These are phyloP conservation scores for Mortierella alpina DNA, from an alignment of 192 early-diverging fungal genomes.

Conservation along the genomic window DNA sequence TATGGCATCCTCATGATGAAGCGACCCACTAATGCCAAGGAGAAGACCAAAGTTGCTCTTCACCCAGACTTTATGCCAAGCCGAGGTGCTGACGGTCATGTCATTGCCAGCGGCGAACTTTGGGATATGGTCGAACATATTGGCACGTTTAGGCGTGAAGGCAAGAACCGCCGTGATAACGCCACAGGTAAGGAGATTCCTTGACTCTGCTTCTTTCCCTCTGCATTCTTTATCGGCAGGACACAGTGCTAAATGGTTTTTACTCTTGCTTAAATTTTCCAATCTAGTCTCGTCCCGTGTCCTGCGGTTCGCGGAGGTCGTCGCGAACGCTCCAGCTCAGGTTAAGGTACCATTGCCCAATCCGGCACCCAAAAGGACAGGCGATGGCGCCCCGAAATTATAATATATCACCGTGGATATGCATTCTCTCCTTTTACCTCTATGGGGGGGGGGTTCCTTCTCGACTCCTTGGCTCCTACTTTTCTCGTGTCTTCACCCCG, in stretches of 20 bases:
- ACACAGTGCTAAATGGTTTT: neutral
- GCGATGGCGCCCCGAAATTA: conserved; percentile 49
- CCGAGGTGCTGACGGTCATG: conserved; percentile 54
- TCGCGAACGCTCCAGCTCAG: conserved; percentile 54
- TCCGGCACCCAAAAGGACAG: conserved; percentile 41
- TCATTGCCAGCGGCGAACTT: conserved; percentile 68
- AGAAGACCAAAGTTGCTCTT: conserved; percentile 57
- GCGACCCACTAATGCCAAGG: conserved; percentile 56
- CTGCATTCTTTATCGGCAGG: neutral
- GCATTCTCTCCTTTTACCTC: neutral
- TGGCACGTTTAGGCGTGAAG: conserved; percentile 82
- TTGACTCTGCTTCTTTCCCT: neutral
- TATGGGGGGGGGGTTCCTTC: neutral
- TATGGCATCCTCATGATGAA: conserved; percentile 73
- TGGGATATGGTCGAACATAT: conserved; percentile 88
- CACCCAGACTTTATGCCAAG: conserved; percentile 60
- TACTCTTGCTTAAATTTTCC: neutral
- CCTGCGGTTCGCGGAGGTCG: conserved; percentile 65
- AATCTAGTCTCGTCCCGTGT: conserved; percentile 64
- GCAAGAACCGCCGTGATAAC: conserved; percentile 88
- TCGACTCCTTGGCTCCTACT: neutral
- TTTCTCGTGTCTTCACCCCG: no score
- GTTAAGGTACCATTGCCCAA: conserved; percentile 51
- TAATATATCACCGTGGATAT: conserved; percentile 15
- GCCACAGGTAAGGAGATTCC: conserved; percentile 64